Evolutionary conservation across 2,329 filamentous ascomycete species (phyloP).

Genomic region (Paraphoma sp.): DNA sequence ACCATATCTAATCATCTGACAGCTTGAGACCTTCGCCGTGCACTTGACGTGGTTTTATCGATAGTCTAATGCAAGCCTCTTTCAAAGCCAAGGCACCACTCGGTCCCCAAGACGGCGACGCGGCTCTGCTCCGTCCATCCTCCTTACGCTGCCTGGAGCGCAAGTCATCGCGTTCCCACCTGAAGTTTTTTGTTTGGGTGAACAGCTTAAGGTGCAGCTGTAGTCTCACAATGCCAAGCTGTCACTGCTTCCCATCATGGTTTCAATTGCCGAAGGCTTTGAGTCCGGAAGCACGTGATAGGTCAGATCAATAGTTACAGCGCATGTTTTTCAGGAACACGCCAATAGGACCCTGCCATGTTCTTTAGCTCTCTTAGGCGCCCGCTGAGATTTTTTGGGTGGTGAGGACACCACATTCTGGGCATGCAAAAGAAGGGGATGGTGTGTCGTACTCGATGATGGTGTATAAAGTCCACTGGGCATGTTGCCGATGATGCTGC

Average conservation of each 20-base stretch:
- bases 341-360: conserved; percentile 1
- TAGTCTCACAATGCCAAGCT: not conserved
- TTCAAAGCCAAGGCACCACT: not conserved
- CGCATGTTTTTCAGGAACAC: conserved; percentile 1
- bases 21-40: not conserved
- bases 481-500: not conserved
- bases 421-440: not conserved
- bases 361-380: not conserved
- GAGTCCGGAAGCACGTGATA: not conserved
- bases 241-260: not conserved
- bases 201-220: not conserved
- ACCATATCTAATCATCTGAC: not conserved
- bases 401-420: not conserved
- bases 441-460: not conserved
- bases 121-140: not conserved
- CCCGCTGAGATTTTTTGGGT: not conserved
- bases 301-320: not conserved
- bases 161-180: not conserved
- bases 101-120: not conserved
- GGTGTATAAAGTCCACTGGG: not conserved
- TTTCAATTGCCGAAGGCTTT: not conserved
- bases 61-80: not conserved
- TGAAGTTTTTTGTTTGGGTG: not conserved
- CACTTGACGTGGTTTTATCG: not conserved
- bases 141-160: not conserved